Conservation (phyloP, 352 stramenopile species). For the Phytophthora constricta region DNA sequence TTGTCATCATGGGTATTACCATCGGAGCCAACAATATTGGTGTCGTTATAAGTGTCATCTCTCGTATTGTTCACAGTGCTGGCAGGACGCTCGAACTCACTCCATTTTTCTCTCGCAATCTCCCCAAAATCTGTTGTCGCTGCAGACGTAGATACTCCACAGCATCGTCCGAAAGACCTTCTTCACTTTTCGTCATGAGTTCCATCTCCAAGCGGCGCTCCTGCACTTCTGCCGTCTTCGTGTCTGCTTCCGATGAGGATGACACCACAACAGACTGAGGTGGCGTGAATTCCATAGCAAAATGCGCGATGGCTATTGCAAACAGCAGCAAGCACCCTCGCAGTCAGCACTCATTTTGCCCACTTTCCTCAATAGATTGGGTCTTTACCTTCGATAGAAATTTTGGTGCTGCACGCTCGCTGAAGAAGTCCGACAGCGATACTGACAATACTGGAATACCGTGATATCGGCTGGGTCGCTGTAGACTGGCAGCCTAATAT, state of each 20-base stretch:
- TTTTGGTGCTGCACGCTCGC: conserved; percentile 82
- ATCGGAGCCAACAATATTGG: background rate
- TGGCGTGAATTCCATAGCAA: no score
- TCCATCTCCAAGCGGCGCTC: conserved; percentile 19
- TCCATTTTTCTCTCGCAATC: conserved; percentile 9
- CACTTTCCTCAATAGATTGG: no score
- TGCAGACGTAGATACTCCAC: conserved; percentile 20
- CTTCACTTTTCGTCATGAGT: conserved; percentile 23
- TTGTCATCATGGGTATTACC: background rate
- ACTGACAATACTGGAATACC: conserved; percentile 73
- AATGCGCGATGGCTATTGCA: no score
- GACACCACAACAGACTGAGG: background rate
- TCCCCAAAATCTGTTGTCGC: conserved; percentile 17
- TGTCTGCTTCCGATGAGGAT: background rate
- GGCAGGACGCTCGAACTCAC: background rate
- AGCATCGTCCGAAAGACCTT: conserved; percentile 16
- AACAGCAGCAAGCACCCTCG: no score
- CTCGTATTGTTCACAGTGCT: background rate
- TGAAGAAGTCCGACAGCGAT: conserved; percentile 77
- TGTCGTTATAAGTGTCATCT: background rate
- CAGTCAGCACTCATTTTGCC: no score
- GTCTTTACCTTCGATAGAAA: conserved; percentile 76
- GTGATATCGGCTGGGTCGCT: conserved; percentile 55
- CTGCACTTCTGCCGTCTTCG: conserved; percentile 5
- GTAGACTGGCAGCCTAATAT: conserved; percentile 70